Base-by-base conservation (phyloP, 352 stramenopile genomes). In the Proteromonas lacertae region DNA sequence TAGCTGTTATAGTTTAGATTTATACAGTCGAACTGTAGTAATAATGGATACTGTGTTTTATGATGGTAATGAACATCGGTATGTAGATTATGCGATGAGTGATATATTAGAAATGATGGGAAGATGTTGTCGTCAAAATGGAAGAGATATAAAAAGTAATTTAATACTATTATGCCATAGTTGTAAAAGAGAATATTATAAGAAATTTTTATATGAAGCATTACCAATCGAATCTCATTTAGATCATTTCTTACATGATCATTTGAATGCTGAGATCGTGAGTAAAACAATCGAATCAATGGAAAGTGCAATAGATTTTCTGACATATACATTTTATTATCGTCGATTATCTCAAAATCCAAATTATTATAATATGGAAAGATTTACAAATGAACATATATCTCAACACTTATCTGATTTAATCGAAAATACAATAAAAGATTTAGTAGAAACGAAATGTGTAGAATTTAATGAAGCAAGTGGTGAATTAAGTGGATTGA, bases 271-370 rank as follows among this genome's bases (percentile, higher is more conserved):
- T 10, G 88, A 97, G 47, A 83, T 96, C 16, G 83, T 94, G 18
- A 92, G 76, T 0, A 84, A 91, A 52, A 94, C 71, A 6, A 89
- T 99, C 36, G 75, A 88, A 45, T 90, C 62, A 49, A 96, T 95
- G 60, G 79, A 97, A 47, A 84, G 98, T 36, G 82, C 80, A 0
- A 77, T 98, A 25, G 83, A 98, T 46, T 98, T 94, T 51, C 58
- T 98, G 18, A 98, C 87, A 26, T 99, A 87, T 87, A 96, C 83
- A 1, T 90, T 97, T 36, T 76, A 95, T 58, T 99, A 96, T 53
- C 69, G 83, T 3, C 72, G 88, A 6, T 53, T 99, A 22, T 67
- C 80, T 36, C 90, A 97, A 54, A 99, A 99, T 56, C 88, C 88
- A 1, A 97, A 94, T 40, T 99, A 94, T 55, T 99, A 99, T 64